A percentile compares a stretch with the other conserved stretches of the same genome.
phyloP scores from a whole-genome alignment of 371 early-diverging fungal genomes.

The Actinomucor elegans region DNA sequence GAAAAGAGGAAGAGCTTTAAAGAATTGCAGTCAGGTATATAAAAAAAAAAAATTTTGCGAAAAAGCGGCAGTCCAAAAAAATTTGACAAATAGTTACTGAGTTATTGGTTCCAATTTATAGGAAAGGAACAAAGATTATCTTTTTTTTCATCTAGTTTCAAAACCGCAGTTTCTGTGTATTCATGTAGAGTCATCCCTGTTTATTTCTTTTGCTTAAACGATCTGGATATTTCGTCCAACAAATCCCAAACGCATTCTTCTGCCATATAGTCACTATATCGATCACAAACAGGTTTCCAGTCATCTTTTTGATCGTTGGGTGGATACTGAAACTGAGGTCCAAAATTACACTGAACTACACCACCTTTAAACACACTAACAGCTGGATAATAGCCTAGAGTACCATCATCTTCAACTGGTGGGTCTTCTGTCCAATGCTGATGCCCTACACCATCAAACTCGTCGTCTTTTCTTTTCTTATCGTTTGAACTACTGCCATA shows the following conservation, averaged over 20 bases:
- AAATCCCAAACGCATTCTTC: conserved; percentile 70
- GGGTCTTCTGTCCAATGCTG: conserved; percentile 53
- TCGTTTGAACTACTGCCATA: conserved; percentile 8
- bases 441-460: conserved; percentile 32
- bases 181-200: no score
- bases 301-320: conserved; percentile 49
- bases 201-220: conserved; percentile 15
- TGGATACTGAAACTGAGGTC: conserved; percentile 64
- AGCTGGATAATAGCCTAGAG: conserved; percentile 69
- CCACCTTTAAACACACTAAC: conserved; percentile 69
- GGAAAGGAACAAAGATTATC: not conserved
- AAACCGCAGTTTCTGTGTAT: not conserved
- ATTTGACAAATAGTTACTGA: not conserved
- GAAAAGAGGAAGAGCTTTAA: conserved; percentile 1
- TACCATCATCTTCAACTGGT: conserved; percentile 65
- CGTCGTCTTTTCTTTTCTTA: conserved; percentile 26
- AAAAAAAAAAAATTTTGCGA: conserved; percentile 5
- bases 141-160: not conserved
- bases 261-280: conserved; percentile 62
- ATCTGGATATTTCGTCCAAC: conserved; percentile 60
- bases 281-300: conserved; percentile 63
- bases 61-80: not conserved
- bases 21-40: no score
- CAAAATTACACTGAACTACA: conserved; percentile 66
- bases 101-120: not conserved